phyloP scores from a whole-genome alignment of 495 filamentous ascomycete species.

The Halenospora varia region DNA sequence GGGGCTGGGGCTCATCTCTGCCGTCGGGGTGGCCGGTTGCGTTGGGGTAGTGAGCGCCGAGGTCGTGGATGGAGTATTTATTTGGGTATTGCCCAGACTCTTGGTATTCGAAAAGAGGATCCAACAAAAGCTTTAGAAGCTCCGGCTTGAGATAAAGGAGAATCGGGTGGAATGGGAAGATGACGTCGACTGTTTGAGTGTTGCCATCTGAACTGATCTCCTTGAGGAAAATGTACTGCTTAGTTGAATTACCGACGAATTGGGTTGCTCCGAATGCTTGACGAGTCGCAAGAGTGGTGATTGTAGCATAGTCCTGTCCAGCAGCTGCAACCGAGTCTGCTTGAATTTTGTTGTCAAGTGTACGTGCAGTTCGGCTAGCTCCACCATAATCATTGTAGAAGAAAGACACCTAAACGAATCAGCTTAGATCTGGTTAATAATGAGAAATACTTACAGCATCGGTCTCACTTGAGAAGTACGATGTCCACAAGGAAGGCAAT shows the following conservation, averaged over 20 bases:
- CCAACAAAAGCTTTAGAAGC: conserved; percentile 76
- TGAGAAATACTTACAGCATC: conserved; percentile 35
- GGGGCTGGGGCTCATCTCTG: conserved; percentile 72
- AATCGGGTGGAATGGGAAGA: conserved; percentile 88
- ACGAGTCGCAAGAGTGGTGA: conserved; percentile 77
- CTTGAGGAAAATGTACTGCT: conserved; percentile 87
- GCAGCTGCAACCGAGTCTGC: conserved; percentile 64
- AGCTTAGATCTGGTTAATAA: conserved; percentile 1
- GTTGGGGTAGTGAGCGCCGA: conserved; percentile 84
- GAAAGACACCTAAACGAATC: conserved; percentile 45
- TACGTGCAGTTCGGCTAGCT: conserved; percentile 43
- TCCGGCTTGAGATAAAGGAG: conserved; percentile 84
- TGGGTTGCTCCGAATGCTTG: conserved; percentile 85
- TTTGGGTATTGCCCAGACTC: conserved; percentile 88
- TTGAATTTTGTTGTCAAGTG: conserved; percentile 69
- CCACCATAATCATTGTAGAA: conserved; percentile 66
- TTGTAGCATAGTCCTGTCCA: conserved; percentile 69
- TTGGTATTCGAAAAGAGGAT: conserved; percentile 88
- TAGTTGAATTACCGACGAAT: conserved; percentile 72
- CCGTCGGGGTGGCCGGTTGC: conserved; percentile 82
- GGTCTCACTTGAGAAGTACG: conserved; percentile 53
- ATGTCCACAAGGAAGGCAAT: conserved; percentile 79
- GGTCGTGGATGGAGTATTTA: conserved; percentile 82
- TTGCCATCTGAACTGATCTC: conserved; percentile 95
- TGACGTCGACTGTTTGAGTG: conserved; percentile 92